Evolutionary conservation across 768 basidiomycete species (phyloP), one percentile per base, ranked within the genome.

Genomic region (Termitomyces sp.): DNA sequence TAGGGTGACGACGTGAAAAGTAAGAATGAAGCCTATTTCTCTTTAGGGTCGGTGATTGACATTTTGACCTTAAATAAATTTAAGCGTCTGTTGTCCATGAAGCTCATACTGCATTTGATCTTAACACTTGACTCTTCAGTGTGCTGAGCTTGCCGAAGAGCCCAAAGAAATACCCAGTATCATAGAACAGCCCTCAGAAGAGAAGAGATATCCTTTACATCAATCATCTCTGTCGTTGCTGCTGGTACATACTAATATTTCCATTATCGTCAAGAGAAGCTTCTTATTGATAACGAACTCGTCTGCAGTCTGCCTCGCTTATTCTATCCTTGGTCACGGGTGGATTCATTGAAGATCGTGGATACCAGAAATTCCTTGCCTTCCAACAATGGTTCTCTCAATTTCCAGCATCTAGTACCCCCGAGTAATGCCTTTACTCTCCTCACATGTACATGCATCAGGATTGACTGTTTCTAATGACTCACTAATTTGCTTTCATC

Each of bases 11-110:
- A 70, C 16, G 68, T 73, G 25, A 83, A 82, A 73, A 72, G 82
- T 80, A 56, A 59, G 69, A 21, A 12, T 4, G 41, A 16, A 5
- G 21, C 16, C 14, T 8, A n/a, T n/a, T 4, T 21, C 23, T 9
- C 53, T 52, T 23, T 48, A 52, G 60, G 42, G 37, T 11, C 40
- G 46, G 23, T 16, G 37, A 40, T 41, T 25, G 38, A 25, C 53
- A 5, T 34, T 12, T 49, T 16, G 17, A 32, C 4, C 16, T 7
- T 16, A 9, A 23, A 29, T 29, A 4, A 29, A 29, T 17, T 29
- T 37, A 56, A 84, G 82, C 65, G 29, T 70, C 73, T 4, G 71
- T 83, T 23, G 65, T 79, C 29, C 66, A 72, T n/a, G 83, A 85
- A 63, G 78, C 81, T 9, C 77, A 69, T 25, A 66, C 58, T 9